Percentiles rank a stretch among this genome's conserved stretches.
phyloP scores from a whole-genome alignment of 257 asterid species.

The Nicotiana noctiflora region DNA sequence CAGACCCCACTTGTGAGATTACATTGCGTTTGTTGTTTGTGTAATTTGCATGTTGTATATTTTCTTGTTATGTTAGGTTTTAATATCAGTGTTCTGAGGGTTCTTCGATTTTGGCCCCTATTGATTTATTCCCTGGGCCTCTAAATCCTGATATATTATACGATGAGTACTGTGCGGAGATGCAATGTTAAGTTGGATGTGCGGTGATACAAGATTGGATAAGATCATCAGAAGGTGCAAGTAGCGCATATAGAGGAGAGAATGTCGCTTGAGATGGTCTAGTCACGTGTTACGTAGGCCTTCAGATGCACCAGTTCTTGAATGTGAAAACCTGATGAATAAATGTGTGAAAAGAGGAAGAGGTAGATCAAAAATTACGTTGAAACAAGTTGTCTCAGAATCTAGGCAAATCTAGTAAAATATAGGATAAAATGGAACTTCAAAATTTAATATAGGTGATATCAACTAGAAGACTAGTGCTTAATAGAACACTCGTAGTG shows the following conservation, averaged over 20 bases:
- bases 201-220: neutral
- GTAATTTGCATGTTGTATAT: neutral
- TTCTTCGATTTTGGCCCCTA: neutral
- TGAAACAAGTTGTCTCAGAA: neutral
- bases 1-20: neutral
- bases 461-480: neutral
- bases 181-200: neutral
- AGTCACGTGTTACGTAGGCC: neutral
- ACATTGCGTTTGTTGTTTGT: neutral
- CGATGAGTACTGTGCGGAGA: neutral
- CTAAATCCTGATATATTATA: neutral
- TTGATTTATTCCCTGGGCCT: neutral
- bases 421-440: neutral
- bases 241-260: neutral
- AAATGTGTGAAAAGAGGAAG: neutral
- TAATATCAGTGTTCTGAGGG: neutral
- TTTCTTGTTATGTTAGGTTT: neutral
- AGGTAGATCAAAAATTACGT: neutral
- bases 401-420: neutral
- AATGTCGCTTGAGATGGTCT: neutral
- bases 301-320: neutral
- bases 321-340: neutral
- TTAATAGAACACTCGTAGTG: neutral
- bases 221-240: neutral
- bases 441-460: neutral